Evolutionary conservation across 2,329 filamentous ascomycete species (phyloP).

Genomic region (Plenodomus biglobosus): DNA sequence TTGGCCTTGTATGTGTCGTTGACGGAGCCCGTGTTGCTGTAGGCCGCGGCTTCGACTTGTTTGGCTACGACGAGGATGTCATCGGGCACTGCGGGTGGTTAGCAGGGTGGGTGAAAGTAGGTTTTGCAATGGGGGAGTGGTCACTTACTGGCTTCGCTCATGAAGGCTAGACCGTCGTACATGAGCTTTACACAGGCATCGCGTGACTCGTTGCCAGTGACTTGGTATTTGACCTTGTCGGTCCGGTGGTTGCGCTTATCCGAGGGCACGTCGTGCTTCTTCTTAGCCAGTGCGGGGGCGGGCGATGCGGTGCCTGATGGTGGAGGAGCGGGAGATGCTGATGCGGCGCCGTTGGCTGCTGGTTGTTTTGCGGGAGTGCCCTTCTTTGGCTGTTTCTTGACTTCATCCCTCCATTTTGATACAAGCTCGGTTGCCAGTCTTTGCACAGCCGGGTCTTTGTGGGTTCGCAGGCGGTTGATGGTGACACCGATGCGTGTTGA

Average conservation of each 20-base stretch:
- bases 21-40: constrained; percentile 67
- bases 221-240: constrained; percentile 77
- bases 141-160: constrained; percentile 57
- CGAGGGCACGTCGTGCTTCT: constrained; percentile 60
- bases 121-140: neutral
- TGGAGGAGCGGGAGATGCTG: constrained; percentile 37
- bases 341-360: constrained; percentile 28
- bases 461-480: constrained; percentile 80
- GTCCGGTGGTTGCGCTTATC: constrained; percentile 79
- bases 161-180: constrained; percentile 86
- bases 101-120: constrained; percentile 14
- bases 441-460: constrained; percentile 73
- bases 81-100: constrained; percentile 53
- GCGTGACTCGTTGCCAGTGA: constrained; percentile 72
- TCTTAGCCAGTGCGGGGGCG: constrained; percentile 55
- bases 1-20: constrained; percentile 78
- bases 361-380: constrained; percentile 24
- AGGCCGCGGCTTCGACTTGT: constrained; percentile 77
- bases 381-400: constrained; percentile 57
- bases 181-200: constrained; percentile 88
- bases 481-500: constrained; percentile 89
- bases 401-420: constrained; percentile 79
- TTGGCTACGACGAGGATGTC: constrained; percentile 67
- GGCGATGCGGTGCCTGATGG: constrained; percentile 47
- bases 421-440: constrained; percentile 80